These are phyloP conservation scores for Daldinia loculata DNA, from an alignment of 495 filamentous ascomycete genomes.

Conservation along the genomic window DNA sequence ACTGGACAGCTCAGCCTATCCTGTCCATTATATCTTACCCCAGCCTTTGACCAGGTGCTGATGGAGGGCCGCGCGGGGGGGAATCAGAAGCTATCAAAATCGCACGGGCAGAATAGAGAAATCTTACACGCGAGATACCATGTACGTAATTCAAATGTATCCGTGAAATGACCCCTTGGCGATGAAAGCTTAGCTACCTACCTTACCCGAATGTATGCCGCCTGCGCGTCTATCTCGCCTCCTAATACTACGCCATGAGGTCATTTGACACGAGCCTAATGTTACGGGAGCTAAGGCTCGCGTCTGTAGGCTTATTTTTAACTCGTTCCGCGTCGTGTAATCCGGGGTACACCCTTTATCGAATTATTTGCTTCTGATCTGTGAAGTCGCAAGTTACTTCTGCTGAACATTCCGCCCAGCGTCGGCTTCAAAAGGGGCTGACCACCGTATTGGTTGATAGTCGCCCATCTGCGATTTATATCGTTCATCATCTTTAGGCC, in stretches of 20 bases:
- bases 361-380: neutral
- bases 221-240: slow-evolving; percentile 32
- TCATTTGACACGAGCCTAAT: slow-evolving; percentile 28
- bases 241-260: slow-evolving; percentile 35
- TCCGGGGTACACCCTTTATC: slow-evolving; percentile 9
- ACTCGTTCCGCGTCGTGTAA: slow-evolving; percentile 6
- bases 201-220: slow-evolving; percentile 7
- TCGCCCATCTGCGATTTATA: slow-evolving; percentile 10
- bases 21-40: slow-evolving; percentile 26
- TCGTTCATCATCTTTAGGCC: slow-evolving; percentile 6
- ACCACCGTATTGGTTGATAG: slow-evolving; percentile 19
- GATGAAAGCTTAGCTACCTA: slow-evolving; percentile 20
- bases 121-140: slow-evolving; percentile 11
- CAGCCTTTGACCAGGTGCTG: slow-evolving; percentile 35
- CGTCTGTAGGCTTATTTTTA: slow-evolving; percentile 13
- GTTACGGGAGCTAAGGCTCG: slow-evolving; percentile 24
- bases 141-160: slow-evolving; percentile 38
- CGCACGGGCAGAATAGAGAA: slow-evolving; percentile 14
- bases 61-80: slow-evolving; percentile 25
- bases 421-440: slow-evolving; percentile 19
- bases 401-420: slow-evolving; percentile 3
- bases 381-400: neutral
- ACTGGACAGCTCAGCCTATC: slow-evolving; percentile 31
- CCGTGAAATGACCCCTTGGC: slow-evolving; percentile 4
- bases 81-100: slow-evolving; percentile 16